Evolutionary conservation across 1,284 basidiomycete species (phyloP).

Genomic region (Cystobasidium sp.): DNA sequence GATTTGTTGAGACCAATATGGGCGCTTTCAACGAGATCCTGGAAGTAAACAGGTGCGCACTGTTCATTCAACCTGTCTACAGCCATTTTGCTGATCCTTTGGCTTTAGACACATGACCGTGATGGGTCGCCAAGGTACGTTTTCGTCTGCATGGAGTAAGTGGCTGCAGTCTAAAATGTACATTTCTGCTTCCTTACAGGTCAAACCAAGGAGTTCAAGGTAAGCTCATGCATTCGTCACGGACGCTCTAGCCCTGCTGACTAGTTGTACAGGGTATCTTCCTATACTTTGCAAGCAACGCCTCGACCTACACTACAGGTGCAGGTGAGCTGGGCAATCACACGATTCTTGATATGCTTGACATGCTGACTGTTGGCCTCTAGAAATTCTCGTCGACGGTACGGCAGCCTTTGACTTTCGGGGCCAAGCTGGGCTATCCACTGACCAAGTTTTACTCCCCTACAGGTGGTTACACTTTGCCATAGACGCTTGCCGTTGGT

Average conservation of each 20-base stretch:
- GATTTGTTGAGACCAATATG: slow-evolving; percentile 54
- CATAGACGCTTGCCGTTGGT: slow-evolving; percentile 7
- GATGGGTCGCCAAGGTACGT: slow-evolving; percentile 35
- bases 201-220: slow-evolving; percentile 41
- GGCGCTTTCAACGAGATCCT: slow-evolving; percentile 32
- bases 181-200: background rate
- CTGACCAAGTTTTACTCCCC: background rate
- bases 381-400: slow-evolving; percentile 42
- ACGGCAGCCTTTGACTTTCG: background rate
- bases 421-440: background rate
- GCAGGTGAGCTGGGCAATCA: slow-evolving; percentile 4
- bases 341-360: background rate
- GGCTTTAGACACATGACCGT: slow-evolving; percentile 34
- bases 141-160: background rate
- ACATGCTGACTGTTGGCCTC: background rate
- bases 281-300: slow-evolving; percentile 42
- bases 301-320: slow-evolving; percentile 39
- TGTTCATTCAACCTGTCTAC: background rate
- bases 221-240: background rate
- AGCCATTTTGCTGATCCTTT: background rate
- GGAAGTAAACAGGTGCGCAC: slow-evolving; percentile 12
- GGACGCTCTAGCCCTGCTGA: background rate
- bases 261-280: slow-evolving; percentile 30
- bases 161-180: background rate
- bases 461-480: slow-evolving; percentile 41